Percentiles rank a stretch among this genome's conserved stretches.
Evolutionary conservation across 495 filamentous ascomycete species (phyloP).

Genomic region (Letharia columbiana): DNA sequence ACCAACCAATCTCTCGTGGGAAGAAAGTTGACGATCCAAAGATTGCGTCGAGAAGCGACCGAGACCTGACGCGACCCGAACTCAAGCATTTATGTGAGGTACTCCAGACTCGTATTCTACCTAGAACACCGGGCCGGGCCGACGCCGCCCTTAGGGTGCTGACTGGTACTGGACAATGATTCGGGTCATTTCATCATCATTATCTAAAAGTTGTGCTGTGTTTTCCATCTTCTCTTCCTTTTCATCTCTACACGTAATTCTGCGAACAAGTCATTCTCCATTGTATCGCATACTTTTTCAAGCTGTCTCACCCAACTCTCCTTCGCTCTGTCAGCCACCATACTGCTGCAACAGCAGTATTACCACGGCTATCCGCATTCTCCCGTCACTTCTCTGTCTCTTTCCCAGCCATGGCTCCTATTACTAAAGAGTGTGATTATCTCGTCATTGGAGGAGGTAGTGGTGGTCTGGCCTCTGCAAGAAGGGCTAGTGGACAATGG

Average conservation of each 20-base stretch:
- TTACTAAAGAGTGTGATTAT: conserved; percentile 44
- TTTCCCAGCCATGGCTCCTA: conserved; percentile 36
- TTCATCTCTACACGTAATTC: neutral
- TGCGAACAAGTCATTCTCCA: neutral
- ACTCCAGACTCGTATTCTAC: too few species aligned
- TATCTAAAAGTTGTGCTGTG: too few species aligned
- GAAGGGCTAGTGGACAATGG: conserved; percentile 38
- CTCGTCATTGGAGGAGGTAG: conserved; percentile 45
- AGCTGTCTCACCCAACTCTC: conserved; percentile 33
- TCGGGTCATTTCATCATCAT: too few species aligned
- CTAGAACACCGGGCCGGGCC: too few species aligned
- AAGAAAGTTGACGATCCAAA: too few species aligned
- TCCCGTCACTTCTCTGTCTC: conserved; percentile 37
- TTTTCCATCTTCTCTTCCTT: neutral
- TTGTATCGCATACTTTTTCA: conserved; percentile 20
- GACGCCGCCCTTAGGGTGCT: too few species aligned
- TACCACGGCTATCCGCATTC: conserved; percentile 29
- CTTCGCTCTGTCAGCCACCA: conserved; percentile 22
- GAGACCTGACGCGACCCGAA: too few species aligned
- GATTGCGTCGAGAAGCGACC: too few species aligned
- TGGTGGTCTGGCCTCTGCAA: conserved; percentile 40
- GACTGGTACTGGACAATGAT: too few species aligned
- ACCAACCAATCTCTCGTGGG: too few species aligned
- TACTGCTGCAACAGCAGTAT: conserved; percentile 23
- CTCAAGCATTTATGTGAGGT: too few species aligned